phyloP scores from a whole-genome alignment of 73 alveolate genomes.

The Paramecium tetraurelia region DNA sequence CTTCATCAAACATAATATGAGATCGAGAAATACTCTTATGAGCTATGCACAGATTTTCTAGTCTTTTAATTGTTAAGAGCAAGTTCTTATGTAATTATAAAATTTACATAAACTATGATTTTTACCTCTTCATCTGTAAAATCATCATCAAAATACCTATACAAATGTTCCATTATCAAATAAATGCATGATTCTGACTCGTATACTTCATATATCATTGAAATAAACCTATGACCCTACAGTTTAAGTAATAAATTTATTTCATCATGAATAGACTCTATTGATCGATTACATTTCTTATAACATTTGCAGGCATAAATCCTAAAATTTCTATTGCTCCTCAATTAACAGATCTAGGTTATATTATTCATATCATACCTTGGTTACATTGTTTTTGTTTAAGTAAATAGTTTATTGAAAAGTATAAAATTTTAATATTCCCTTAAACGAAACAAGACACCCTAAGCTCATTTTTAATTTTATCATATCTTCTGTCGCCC shows the following conservation, averaged over 20 bases:
- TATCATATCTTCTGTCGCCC: background rate
- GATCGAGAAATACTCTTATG: background rate
- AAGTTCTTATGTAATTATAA: background rate
- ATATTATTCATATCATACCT: background rate
- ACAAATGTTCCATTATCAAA: background rate
- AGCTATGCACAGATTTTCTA: background rate
- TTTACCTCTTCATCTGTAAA: background rate
- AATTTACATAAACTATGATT: background rate
- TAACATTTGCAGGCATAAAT: background rate
- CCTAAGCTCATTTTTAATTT: background rate
- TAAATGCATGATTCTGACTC: background rate
- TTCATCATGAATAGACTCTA: background rate
- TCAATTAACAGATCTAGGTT: background rate
- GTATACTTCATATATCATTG: background rate
- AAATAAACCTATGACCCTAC: background rate
- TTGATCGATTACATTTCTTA: background rate
- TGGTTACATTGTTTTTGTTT: background rate
- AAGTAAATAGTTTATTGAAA: background rate
- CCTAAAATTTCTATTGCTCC: background rate
- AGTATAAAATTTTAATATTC: background rate
- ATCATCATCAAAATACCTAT: background rate
- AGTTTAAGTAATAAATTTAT: background rate
- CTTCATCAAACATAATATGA: background rate
- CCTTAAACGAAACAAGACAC: background rate
- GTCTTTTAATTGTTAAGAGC: background rate